phyloP scores from a whole-genome alignment of 768 basidiomycete species.

The Hericium coralloides region DNA sequence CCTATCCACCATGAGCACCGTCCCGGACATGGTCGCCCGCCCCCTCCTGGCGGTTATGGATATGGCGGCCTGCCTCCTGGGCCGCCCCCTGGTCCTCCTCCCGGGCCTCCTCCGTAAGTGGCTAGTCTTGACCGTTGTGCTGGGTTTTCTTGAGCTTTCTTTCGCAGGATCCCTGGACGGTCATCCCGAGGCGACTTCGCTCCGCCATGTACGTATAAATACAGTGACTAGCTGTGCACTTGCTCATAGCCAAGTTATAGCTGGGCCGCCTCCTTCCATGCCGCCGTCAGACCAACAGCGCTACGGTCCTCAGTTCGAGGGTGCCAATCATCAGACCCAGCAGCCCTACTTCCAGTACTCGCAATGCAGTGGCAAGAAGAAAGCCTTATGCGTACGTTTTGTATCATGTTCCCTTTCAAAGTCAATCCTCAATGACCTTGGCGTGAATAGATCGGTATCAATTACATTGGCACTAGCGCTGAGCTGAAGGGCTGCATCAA shows the following conservation, averaged over 20 bases:
- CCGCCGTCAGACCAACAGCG: slow-evolving; percentile 30
- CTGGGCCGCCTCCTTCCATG: slow-evolving; percentile 19
- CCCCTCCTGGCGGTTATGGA: slow-evolving; percentile 1
- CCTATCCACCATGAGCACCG: slow-evolving; percentile 1
- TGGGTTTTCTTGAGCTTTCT: too few species aligned
- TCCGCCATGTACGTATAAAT: slow-evolving; percentile 17
- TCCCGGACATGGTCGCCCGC: slow-evolving; percentile 12
- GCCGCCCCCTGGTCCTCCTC: slow-evolving; percentile 7
- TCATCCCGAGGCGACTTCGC: slow-evolving; percentile 8
- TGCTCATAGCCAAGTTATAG: slow-evolving; percentile 8
- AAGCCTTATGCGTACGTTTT: slow-evolving; percentile 41
- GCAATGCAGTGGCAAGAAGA: slow-evolving; percentile 44
- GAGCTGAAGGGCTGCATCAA: slow-evolving; percentile 50
- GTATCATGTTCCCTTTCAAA: neutral
- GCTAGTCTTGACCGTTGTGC: neutral
- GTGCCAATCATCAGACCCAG: slow-evolving; percentile 19
- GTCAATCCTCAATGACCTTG: neutral
- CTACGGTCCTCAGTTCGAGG: slow-evolving; percentile 36
- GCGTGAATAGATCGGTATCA: slow-evolving; percentile 40
- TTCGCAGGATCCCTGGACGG: neutral
- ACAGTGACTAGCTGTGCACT: neutral
- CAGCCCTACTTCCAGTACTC: slow-evolving; percentile 47
- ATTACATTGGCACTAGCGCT: slow-evolving; percentile 35
- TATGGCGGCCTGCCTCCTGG: slow-evolving; percentile 1
- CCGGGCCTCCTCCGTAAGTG: slow-evolving; percentile 8